Percentiles rank a stretch among this genome's conserved stretches.
These are phyloP conservation scores for Ascobolus immersus DNA, from an alignment of 495 filamentous ascomycete species.

Conservation along the genomic window DNA sequence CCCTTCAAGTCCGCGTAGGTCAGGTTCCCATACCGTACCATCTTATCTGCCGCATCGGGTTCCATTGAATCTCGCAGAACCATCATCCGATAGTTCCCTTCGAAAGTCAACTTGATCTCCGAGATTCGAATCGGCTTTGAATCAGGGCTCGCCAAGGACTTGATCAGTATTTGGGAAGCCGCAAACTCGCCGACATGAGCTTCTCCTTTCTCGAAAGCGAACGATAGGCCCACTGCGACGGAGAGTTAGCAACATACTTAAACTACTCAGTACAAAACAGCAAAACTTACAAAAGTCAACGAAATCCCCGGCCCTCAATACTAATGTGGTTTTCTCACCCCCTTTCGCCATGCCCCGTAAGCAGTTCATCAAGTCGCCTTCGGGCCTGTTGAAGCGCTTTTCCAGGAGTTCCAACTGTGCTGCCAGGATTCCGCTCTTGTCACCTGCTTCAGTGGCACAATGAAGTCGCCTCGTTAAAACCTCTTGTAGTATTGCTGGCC, in stretches of 20 bases:
- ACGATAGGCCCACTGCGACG: slow-evolving; percentile 33
- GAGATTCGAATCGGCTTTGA: slow-evolving; percentile 40
- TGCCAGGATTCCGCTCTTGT: slow-evolving; percentile 38
- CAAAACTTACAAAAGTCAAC: slow-evolving; percentile 36
- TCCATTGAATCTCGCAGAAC: background rate
- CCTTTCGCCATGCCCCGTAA: slow-evolving; percentile 28
- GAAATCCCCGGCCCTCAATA: slow-evolving; percentile 38
- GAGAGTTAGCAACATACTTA: background rate
- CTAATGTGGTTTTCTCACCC: slow-evolving; percentile 34
- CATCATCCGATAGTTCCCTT: slow-evolving; percentile 33
- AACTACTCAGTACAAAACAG: background rate
- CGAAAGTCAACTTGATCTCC: slow-evolving; percentile 37
- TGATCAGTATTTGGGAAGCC: slow-evolving; percentile 43
- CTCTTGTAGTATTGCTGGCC: slow-evolving; percentile 51
- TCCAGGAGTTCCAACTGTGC: slow-evolving; percentile 72
- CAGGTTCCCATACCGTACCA: slow-evolving; percentile 6
- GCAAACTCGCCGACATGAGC: slow-evolving; percentile 64
- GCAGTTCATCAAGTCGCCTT: slow-evolving; percentile 41
- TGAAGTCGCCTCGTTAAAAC: slow-evolving; percentile 49
- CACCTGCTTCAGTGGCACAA: slow-evolving; percentile 36
- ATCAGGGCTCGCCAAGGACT: slow-evolving; percentile 36
- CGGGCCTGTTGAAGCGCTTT: slow-evolving; percentile 33
- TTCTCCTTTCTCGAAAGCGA: slow-evolving; percentile 46
- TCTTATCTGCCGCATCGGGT: background rate
- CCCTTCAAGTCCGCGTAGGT: slow-evolving; percentile 10